These are phyloP conservation scores for Gyromitra esculenta DNA, from an alignment of 2,329 filamentous ascomycete genomes.

Conservation along the genomic window DNA sequence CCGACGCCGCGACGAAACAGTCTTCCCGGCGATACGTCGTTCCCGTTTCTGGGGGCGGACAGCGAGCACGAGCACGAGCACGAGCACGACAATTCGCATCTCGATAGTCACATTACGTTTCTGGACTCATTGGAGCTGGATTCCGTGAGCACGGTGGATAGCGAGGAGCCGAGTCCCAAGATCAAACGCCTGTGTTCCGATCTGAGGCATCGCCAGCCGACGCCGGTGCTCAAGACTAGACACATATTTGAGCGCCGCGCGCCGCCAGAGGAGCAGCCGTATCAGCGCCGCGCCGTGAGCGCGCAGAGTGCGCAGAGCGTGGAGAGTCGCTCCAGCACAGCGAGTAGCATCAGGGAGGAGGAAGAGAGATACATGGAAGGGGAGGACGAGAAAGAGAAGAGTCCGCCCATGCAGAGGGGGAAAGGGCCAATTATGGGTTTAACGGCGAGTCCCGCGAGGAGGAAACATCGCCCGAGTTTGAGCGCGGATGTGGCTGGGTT, in stretches of 20 bases:
- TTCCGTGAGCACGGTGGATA: slow-evolving; percentile 35
- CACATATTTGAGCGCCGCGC: neutral
- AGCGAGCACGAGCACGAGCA: slow-evolving; percentile 8
- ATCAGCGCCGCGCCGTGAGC: slow-evolving; percentile 8
- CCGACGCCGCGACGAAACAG: slow-evolving; percentile 33
- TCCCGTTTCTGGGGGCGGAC: slow-evolving; percentile 11
- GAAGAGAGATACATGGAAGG: slow-evolving; percentile 14
- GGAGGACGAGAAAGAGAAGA: slow-evolving; percentile 5
- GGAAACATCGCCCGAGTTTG: slow-evolving; percentile 26
- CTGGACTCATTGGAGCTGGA: slow-evolving; percentile 41
- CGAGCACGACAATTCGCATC: slow-evolving; percentile 31
- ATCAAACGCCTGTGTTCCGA: slow-evolving; percentile 17
- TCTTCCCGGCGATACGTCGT: slow-evolving; percentile 31
- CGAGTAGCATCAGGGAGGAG: slow-evolving; percentile 36
- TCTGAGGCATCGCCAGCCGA: neutral
- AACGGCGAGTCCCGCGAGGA: slow-evolving; percentile 27
- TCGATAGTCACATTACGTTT: slow-evolving; percentile 41
- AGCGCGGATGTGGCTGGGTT: slow-evolving; percentile 12
- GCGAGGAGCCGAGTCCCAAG: slow-evolving; percentile 17
- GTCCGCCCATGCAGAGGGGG: neutral
- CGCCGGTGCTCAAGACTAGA: neutral
- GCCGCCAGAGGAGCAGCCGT: slow-evolving; percentile 1
- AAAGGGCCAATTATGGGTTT: slow-evolving; percentile 39
- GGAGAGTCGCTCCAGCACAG: slow-evolving; percentile 31
- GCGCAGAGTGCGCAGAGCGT: slow-evolving; percentile 39